Evolutionary conservation across 306 rosid species (phyloP).

Genomic region (Pachyrhizus erosus): DNA sequence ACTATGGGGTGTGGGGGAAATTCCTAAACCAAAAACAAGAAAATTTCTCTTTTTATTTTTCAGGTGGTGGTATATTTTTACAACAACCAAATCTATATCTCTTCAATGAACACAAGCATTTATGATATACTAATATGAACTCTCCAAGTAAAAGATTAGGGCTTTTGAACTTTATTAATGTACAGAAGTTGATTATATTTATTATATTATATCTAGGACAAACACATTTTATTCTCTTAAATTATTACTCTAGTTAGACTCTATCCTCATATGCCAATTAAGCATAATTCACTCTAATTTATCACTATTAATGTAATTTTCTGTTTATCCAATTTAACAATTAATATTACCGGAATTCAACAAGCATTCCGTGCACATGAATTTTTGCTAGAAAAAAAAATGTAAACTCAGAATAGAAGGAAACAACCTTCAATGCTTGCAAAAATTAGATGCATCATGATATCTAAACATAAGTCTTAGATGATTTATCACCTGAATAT

Average conservation of each 20-base stretch:
- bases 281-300: background rate
- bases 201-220: background rate
- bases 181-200: background rate
- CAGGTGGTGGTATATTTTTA: background rate
- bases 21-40: background rate
- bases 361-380: background rate
- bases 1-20: background rate
- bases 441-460: background rate
- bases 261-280: background rate
- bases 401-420: constrained; percentile 16
- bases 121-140: background rate
- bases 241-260: background rate
- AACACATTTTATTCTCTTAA: background rate
- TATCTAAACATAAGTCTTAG: no score
- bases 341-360: background rate
- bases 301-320: no score
- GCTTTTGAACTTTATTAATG: background rate
- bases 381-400: background rate
- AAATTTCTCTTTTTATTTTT: background rate
- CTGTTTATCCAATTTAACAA: background rate
- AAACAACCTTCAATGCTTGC: constrained; percentile 26
- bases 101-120: constrained; percentile 9
- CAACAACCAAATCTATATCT: background rate
- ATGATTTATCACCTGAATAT: background rate
- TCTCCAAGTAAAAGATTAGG: background rate